These are phyloP conservation scores for Podospora comata DNA, from an alignment of 495 filamentous ascomycete species.

Conservation along the genomic window DNA sequence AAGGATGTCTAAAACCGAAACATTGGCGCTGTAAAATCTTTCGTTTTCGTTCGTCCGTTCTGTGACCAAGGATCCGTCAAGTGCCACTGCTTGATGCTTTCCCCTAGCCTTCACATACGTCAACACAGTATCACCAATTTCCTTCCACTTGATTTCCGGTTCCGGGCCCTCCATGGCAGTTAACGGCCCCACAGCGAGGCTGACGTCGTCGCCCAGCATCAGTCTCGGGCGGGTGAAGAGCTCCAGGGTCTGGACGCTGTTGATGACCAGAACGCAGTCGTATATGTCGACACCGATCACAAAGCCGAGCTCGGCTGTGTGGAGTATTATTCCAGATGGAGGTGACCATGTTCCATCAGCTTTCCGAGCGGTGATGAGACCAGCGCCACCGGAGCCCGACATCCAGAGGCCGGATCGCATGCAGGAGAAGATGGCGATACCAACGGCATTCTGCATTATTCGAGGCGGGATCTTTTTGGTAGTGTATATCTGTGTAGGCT, in stretches of 20 bases:
- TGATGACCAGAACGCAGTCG: conserved; percentile 88
- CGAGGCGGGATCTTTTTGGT: conserved; percentile 79
- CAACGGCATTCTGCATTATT: conserved; percentile 81
- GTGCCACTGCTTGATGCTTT: conserved; percentile 74
- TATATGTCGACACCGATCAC: conserved; percentile 88
- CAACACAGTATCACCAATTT: conserved; percentile 64
- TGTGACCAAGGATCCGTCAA: conserved; percentile 80
- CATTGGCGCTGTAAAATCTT: conserved; percentile 70
- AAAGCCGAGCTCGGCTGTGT: conserved; percentile 84
- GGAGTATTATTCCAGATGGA: conserved; percentile 81
- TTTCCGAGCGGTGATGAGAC: conserved; percentile 73
- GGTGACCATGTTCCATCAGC: conserved; percentile 85
- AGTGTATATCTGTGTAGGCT: conserved; percentile 38
- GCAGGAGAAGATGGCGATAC: conserved; percentile 85
- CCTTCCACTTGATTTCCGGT: conserved; percentile 63
- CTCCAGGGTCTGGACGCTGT: conserved; percentile 73
- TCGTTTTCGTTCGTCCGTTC: conserved; percentile 89
- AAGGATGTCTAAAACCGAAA: conserved; percentile 76
- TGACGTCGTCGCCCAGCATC: conserved; percentile 76
- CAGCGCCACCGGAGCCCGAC: conserved; percentile 81
- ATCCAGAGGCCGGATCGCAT: conserved; percentile 92
- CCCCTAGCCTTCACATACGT: conserved; percentile 87
- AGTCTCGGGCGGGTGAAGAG: conserved; percentile 73
- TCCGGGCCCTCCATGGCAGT: conserved; percentile 70
- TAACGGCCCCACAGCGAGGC: conserved; percentile 74